Conservation (phyloP, 2,329 filamentous ascomycete species). For the Talaromyces sp. region DNA sequence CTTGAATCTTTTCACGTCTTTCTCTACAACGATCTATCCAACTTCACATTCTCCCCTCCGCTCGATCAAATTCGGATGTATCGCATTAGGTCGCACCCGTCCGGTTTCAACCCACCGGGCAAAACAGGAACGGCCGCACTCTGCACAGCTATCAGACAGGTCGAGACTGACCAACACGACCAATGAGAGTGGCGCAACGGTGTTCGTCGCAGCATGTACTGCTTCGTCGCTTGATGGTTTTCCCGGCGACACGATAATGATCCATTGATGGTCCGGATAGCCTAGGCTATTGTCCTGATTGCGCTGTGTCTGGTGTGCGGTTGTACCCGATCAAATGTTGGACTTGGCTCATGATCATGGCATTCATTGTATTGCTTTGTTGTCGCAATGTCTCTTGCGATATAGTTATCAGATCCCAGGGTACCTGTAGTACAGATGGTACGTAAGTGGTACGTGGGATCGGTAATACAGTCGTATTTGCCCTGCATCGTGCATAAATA, state of each 20-base stretch:
- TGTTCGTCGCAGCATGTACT: neutral
- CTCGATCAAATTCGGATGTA: slow-evolving; percentile 21
- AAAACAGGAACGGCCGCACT: slow-evolving; percentile 41
- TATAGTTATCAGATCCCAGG: neutral
- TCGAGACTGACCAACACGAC: slow-evolving; percentile 17
- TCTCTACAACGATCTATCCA: neutral
- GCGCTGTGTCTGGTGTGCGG: neutral
- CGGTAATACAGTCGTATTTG: neutral
- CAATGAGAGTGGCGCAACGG: slow-evolving; percentile 24
- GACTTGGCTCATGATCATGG: neutral
- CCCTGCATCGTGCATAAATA: neutral
- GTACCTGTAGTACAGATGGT: neutral
- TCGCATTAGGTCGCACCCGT: slow-evolving; percentile 22
- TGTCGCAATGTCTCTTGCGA: neutral
- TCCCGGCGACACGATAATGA: slow-evolving; percentile 17
- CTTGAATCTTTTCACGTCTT: neutral
- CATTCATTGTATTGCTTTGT: neutral
- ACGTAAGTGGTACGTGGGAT: neutral
- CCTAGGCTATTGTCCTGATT: slow-evolving; percentile 24
- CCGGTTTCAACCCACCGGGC: slow-evolving; percentile 43
- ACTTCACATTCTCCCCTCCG: neutral
- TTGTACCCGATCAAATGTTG: neutral
- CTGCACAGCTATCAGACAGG: neutral
- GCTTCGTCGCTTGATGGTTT: neutral
- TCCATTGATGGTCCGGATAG: slow-evolving; percentile 9